Conservation (phyloP, 495 filamentous ascomycete genomes). For the Parathielavia appendiculata region DNA sequence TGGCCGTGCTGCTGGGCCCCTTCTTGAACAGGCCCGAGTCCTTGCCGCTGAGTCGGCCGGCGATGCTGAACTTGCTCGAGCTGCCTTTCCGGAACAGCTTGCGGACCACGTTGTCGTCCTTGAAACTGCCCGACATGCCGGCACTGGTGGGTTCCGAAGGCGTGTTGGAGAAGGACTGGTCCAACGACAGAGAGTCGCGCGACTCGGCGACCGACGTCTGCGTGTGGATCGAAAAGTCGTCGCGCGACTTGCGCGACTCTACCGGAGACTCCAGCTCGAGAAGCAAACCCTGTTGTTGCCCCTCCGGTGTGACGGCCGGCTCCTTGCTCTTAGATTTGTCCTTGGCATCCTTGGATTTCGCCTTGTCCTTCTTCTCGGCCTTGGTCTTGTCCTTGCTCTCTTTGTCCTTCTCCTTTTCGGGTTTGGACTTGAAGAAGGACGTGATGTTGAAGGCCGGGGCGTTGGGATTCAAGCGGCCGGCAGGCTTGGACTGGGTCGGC, state of each 20-base stretch:
- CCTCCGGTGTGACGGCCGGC: slow-evolving; percentile 20
- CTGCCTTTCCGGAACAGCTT: slow-evolving; percentile 76
- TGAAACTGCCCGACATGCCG: slow-evolving; percentile 29
- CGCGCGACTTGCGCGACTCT: slow-evolving; percentile 57
- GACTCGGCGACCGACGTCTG: slow-evolving; percentile 64
- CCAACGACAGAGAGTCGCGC: slow-evolving; percentile 60
- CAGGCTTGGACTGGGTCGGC: slow-evolving; percentile 40
- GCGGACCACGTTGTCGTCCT: slow-evolving; percentile 55
- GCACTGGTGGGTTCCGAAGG: slow-evolving; percentile 56
- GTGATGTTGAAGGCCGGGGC: slow-evolving; percentile 47
- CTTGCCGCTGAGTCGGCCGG: slow-evolving; percentile 59
- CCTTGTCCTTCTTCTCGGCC: slow-evolving; percentile 26
- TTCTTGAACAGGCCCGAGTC: slow-evolving; percentile 60
- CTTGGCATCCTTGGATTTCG: slow-evolving; percentile 25
- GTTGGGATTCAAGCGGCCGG: slow-evolving; percentile 44
- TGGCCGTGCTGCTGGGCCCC: slow-evolving; percentile 46
- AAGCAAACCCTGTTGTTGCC: slow-evolving; percentile 8
- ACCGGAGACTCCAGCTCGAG: slow-evolving; percentile 50
- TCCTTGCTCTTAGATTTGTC: slow-evolving; percentile 11
- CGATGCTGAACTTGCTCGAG: slow-evolving; percentile 70
- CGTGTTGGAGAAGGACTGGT: slow-evolving; percentile 60
- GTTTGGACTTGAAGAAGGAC: slow-evolving; percentile 40
- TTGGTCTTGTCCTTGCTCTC: slow-evolving; percentile 29
- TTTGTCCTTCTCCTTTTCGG: slow-evolving; percentile 38
- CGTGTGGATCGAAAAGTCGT: slow-evolving; percentile 48